These are phyloP conservation scores for Scenedesmus sp. DNA, from an alignment of 163 green algal species.

Conservation along the genomic window DNA sequence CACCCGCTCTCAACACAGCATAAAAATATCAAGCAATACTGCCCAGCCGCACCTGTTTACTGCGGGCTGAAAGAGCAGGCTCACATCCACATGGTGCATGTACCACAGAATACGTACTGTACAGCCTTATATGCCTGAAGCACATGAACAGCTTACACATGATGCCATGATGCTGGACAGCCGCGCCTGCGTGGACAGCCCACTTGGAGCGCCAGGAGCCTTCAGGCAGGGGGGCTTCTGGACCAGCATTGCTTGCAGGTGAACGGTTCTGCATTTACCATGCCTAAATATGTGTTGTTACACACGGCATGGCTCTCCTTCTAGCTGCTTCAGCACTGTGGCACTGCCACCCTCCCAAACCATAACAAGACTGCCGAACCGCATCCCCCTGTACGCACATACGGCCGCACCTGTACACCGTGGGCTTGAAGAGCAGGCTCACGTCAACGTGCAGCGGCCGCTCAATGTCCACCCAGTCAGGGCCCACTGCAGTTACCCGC, in stretches of 20 bases:
- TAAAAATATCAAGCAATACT: not conserved
- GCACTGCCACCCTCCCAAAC: not conserved
- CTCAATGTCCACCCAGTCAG: conserved; percentile 27
- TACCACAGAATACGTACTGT: no score
- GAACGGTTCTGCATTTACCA: no score
- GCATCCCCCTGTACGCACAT: not conserved
- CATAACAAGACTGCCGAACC: not conserved
- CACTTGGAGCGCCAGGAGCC: no score
- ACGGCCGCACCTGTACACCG: not conserved
- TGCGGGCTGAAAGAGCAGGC: no score
- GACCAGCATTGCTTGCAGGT: no score
- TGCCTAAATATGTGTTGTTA: not conserved
- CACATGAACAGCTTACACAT: no score
- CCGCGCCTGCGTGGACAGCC: no score
- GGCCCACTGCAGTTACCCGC: conserved; percentile 23
- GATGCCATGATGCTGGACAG: no score
- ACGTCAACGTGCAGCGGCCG: conserved; percentile 42
- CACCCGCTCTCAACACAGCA: not conserved
- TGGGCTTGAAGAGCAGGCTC: not conserved
- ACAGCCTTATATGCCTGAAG: no score
- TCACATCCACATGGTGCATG: no score
- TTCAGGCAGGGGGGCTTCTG: no score
- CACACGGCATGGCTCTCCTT: not conserved
- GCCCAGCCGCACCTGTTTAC: not conserved
- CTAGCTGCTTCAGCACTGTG: not conserved